A percentile compares a stretch with the other conserved stretches of the same genome.
Evolutionary conservation across 2,329 filamentous ascomycete genomes (phyloP).

Genomic region (Alternaria viburni): DNA sequence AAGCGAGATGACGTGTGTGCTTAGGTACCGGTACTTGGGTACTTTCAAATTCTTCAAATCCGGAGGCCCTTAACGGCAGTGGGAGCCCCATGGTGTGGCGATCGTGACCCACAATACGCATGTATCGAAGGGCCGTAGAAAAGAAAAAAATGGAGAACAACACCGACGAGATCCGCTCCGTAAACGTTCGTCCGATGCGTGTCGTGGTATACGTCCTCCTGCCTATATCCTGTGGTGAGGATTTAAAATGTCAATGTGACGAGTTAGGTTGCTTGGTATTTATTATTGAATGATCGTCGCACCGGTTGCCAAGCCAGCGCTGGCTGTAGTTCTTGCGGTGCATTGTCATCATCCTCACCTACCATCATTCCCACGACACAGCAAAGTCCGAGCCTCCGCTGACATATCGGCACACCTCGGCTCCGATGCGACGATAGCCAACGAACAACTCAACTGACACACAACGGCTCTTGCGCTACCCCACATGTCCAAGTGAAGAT

Average conservation of each 20-base stretch:
- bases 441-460: background rate
- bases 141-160: background rate
- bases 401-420: background rate
- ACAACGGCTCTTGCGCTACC: background rate
- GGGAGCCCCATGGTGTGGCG: background rate
- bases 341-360: constrained; percentile 4
- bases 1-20: background rate
- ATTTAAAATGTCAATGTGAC: background rate
- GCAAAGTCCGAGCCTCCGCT: background rate
- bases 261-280: background rate
- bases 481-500: constrained; percentile 3
- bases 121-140: constrained; percentile 11
- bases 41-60: background rate
- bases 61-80: background rate
- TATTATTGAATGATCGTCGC: background rate
- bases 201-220: background rate
- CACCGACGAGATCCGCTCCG: background rate
- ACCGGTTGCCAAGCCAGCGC: background rate
- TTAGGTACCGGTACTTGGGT: background rate
- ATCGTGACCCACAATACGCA: constrained; percentile 4
- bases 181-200: background rate
- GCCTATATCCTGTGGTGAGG: background rate
- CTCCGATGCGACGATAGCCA: background rate
- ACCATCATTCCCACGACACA: background rate
- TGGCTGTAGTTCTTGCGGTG: background rate